A percentile compares a stretch with the other conserved stretches of the same genome.
Conservation (phyloP, 352 stramenopile species). For the Phytopythium mirpurense region DNA sequence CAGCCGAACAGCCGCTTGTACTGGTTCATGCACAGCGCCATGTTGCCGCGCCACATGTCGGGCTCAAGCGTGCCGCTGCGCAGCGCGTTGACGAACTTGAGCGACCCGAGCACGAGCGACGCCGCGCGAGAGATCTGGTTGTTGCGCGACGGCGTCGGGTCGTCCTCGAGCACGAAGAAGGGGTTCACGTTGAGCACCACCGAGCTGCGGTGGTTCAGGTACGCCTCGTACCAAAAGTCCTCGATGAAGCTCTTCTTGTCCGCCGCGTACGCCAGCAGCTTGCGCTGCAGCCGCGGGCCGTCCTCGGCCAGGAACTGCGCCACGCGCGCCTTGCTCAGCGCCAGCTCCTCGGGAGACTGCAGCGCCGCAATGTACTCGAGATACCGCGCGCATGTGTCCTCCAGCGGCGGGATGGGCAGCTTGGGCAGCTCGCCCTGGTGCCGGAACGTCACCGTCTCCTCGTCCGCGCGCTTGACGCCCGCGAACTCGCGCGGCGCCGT, state of each 20-base stretch:
- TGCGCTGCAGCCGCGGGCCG: slow-evolving; percentile 65
- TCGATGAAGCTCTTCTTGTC: slow-evolving; percentile 83
- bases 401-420: slow-evolving; percentile 77
- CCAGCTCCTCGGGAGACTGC: slow-evolving; percentile 65
- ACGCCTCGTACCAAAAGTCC: slow-evolving; percentile 96
- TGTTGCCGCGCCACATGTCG: slow-evolving; percentile 85
- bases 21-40: slow-evolving; percentile 95
- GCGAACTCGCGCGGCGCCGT: neutral
- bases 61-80: slow-evolving; percentile 88
- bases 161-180: slow-evolving; percentile 94
- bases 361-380: slow-evolving; percentile 69
- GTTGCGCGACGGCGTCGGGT: slow-evolving; percentile 83
- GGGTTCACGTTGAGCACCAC: slow-evolving; percentile 97
- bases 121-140: slow-evolving; percentile 88
- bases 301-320: slow-evolving; percentile 56
- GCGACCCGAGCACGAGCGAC: slow-evolving; percentile 85
- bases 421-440: slow-evolving; percentile 74
- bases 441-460: slow-evolving; percentile 58
- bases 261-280: slow-evolving; percentile 65
- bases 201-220: slow-evolving; percentile 89
- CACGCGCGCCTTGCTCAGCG: slow-evolving; percentile 39
- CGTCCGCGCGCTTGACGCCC: slow-evolving; percentile 12
- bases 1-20: slow-evolving; percentile 91
- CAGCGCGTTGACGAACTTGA: slow-evolving; percentile 91
- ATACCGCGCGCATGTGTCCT: slow-evolving; percentile 79